phyloP scores from a whole-genome alignment of 768 basidiomycete species.

The Pulveroboletus sp. region DNA sequence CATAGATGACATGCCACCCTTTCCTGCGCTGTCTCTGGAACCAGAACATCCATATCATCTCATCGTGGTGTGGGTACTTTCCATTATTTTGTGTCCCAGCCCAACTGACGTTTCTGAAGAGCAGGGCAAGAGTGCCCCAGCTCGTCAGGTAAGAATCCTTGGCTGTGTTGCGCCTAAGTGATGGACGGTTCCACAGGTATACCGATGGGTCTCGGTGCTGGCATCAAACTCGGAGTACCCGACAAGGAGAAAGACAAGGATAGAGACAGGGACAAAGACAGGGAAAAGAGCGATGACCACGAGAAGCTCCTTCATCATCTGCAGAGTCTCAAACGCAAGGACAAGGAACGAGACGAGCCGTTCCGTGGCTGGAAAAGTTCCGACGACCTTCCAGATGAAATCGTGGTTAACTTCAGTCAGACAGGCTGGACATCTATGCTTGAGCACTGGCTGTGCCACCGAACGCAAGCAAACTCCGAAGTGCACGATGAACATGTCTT shows the following conservation, averaged over 20 bases:
- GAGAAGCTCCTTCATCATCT: slow-evolving; percentile 30
- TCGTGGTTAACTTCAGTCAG: slow-evolving; percentile 28
- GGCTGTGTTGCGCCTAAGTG: background rate
- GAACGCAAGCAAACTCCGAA: slow-evolving; percentile 25
- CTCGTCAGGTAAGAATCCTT: slow-evolving; percentile 48
- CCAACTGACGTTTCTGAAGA: slow-evolving; percentile 33
- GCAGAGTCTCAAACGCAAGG: slow-evolving; percentile 32
- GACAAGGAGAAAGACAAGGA: slow-evolving; percentile 39
- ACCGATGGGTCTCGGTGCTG: slow-evolving; percentile 74
- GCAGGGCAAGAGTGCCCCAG: slow-evolving; percentile 81
- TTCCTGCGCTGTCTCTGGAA: slow-evolving; percentile 50
- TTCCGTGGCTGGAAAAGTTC: slow-evolving; percentile 33
- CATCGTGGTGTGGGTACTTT: slow-evolving; percentile 60
- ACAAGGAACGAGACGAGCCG: slow-evolving; percentile 37
- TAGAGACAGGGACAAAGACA: slow-evolving; percentile 31
- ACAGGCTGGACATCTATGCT: slow-evolving; percentile 73
- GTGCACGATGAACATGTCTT: slow-evolving; percentile 14
- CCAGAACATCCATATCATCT: slow-evolving; percentile 69
- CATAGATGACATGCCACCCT: slow-evolving; percentile 20
- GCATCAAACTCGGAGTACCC: slow-evolving; percentile 63
- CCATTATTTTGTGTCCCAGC: background rate
- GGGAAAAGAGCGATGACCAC: slow-evolving; percentile 29
- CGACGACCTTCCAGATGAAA: slow-evolving; percentile 35
- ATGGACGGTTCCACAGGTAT: slow-evolving; percentile 45
- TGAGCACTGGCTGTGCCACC: slow-evolving; percentile 65